A percentile compares a stretch with the other conserved stretches of the same genome.
Conservation (phyloP, 768 basidiomycete species). For the Tricholoma bakamatsutake region DNA sequence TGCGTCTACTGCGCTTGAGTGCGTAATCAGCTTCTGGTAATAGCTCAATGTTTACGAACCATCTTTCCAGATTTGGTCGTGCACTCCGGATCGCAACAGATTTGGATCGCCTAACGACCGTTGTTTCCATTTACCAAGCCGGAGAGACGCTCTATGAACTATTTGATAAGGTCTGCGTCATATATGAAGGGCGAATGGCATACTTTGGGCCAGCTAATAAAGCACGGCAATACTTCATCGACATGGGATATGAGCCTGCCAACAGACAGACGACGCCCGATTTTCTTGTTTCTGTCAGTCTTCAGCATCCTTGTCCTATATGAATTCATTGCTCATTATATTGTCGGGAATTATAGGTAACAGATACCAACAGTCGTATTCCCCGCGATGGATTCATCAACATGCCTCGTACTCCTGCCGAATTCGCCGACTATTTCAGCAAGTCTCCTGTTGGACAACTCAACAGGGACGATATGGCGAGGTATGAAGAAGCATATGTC, state of each 20-base stretch:
- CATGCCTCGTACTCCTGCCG: constrained; percentile 39
- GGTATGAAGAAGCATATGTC: constrained; percentile 40
- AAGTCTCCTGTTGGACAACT: constrained; percentile 25
- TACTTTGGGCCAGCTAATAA: constrained; percentile 66
- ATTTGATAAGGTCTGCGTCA: constrained; percentile 72
- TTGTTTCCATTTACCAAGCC: constrained; percentile 84
- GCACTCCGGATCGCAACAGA: constrained; percentile 64
- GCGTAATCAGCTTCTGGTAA: no score
- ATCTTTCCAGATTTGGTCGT: constrained; percentile 33
- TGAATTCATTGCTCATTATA: background rate
- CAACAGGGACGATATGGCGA: constrained; percentile 42
- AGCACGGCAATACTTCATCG: constrained; percentile 70
- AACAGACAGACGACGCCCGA: constrained; percentile 62
- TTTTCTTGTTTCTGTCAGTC: constrained; percentile 50
- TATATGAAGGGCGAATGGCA: constrained; percentile 68
- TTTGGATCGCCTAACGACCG: constrained; percentile 44
- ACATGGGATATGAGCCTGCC: constrained; percentile 56
- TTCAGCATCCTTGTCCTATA: background rate
- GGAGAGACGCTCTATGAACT: constrained; percentile 58
- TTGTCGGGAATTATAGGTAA: constrained; percentile 19
- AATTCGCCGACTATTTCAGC: constrained; percentile 36
- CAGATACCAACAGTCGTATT: constrained; percentile 51
- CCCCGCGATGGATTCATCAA: constrained; percentile 27
- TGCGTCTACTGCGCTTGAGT: no score
- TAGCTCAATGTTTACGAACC: no score